Base-by-base conservation (phyloP, 2,329 filamentous ascomycete species). In the Xylariomycetidae sp. region DNA sequence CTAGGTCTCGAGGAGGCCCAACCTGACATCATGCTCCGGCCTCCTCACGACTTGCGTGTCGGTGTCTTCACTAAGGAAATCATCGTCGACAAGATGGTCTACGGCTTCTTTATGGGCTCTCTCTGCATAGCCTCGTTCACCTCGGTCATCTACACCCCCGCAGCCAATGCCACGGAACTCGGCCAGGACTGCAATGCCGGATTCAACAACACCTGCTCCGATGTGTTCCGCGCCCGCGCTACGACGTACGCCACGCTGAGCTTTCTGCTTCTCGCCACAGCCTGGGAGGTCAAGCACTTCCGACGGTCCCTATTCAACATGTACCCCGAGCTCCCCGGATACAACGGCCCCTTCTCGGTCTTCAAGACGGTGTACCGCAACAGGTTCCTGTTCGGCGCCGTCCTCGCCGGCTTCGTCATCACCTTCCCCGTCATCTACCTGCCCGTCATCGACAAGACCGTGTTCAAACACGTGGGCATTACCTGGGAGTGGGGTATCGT, bases 271-370 rank as follows among this genome's bases (percentile, higher is more conserved):
- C 64, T 87, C 6, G 71, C 85, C 36, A 78, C 82, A 0, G 79
- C 82, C 0, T 86, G 82, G 82, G 80, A 87, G 58, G 79, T 83
- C 50, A 80, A 85, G 54, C 77, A 85, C 46, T 80, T 83, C 57
- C 75, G 75, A 12, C 74, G 79, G 28, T 82, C 76, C 14, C 69
- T 87, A 46, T 87, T 87, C 61, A 68, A 70, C 48, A 82, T 85
- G 74, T 67, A 79, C 39, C 67, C 68, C 1, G 63, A 69, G 41
- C 56, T 64, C 20, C n/a, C 8, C 20, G 20, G 20, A 20, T 73
- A 66, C 61, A 46, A 48, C 4, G 73, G 72, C 0, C 62, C 65
- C 1, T 56, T 69, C 25, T 69, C 72, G 0, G 63, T 77, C 9
- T 69, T 75, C 50, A 62, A 59, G 45, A 82, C 82, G n/a, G 64